These are phyloP conservation scores for Globisporangium cederbergense DNA, from an alignment of 352 stramenopile species.

Conservation along the genomic window DNA sequence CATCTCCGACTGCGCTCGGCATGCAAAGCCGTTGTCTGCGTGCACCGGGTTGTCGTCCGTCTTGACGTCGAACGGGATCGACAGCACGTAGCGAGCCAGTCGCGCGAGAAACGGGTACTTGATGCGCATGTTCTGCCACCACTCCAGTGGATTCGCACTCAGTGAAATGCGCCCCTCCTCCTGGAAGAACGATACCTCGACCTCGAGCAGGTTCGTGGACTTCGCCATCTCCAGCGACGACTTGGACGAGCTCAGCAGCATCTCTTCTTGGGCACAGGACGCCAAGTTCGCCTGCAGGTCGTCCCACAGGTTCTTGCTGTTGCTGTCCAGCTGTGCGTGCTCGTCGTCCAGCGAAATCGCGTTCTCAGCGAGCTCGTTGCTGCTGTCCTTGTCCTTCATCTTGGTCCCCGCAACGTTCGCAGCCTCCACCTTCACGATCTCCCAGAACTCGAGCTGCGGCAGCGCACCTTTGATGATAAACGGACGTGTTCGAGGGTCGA, in stretches of 20 bases:
- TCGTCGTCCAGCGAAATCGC: conserved; percentile 40
- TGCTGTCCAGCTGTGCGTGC: conserved; percentile 22
- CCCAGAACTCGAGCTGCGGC: conserved; percentile 56
- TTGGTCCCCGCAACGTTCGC: conserved; percentile 49
- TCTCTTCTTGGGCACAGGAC: conserved; percentile 69
- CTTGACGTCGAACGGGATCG: conserved; percentile 51
- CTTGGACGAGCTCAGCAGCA: conserved; percentile 67
- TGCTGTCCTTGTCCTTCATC: conserved; percentile 44
- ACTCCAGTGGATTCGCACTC: conserved; percentile 62
- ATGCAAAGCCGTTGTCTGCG: conserved; percentile 41
- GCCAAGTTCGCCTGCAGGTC: conserved; percentile 71
- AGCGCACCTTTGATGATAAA: conserved; percentile 77
- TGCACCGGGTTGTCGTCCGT: conserved; percentile 47
- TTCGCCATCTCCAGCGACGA: conserved; percentile 63
- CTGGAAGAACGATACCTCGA: conserved; percentile 79
- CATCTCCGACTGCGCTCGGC: conserved; percentile 34
- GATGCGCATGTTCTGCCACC: conserved; percentile 71
- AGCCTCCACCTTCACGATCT: conserved; percentile 62
- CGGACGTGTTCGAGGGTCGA: conserved; percentile 67
- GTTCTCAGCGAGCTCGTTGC: conserved; percentile 35
- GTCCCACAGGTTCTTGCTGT: conserved; percentile 52
- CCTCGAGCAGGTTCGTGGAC: conserved; percentile 71
- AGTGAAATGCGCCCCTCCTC: conserved; percentile 59
- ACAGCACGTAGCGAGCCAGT: conserved; percentile 63
- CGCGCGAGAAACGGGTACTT: conserved; percentile 78